Percentiles rank a stretch among this genome's conserved stretches.
These are phyloP conservation scores for Hymenotorrendiella dingleyae DNA, from an alignment of 2,329 filamentous ascomycete genomes.

Conservation along the genomic window DNA sequence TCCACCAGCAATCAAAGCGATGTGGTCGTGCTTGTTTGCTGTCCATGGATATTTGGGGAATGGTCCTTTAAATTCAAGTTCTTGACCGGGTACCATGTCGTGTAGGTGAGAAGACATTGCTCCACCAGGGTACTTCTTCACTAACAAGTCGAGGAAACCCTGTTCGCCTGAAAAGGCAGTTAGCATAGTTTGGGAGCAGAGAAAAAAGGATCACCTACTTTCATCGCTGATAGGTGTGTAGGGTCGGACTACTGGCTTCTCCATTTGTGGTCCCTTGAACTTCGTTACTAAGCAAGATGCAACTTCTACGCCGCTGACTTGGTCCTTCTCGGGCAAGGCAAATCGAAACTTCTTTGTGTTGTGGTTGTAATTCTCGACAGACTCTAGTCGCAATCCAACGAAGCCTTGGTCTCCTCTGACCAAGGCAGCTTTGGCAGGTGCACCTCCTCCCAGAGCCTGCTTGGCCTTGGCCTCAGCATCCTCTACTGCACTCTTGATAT, in stretches of 20 bases:
- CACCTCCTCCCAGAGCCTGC: slow-evolving; percentile 33
- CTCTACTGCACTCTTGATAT: slow-evolving; percentile 49
- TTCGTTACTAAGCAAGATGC: slow-evolving; percentile 89
- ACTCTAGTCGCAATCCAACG: slow-evolving; percentile 71
- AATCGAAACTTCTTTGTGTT: slow-evolving; percentile 95
- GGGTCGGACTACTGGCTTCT: slow-evolving; percentile 83
- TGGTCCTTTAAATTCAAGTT: slow-evolving; percentile 88
- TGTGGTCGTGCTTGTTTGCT: slow-evolving; percentile 88
- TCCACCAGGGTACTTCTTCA: slow-evolving; percentile 88
- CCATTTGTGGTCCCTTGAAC: slow-evolving; percentile 74
- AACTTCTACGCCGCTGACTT: slow-evolving; percentile 74
- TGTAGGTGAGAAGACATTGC: slow-evolving; percentile 90
- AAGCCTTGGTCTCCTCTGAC: slow-evolving; percentile 88
- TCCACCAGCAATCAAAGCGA: slow-evolving; percentile 83
- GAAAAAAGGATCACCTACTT: slow-evolving; percentile 40
- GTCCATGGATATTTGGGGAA: slow-evolving; percentile 90
- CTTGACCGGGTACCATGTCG: slow-evolving; percentile 73
- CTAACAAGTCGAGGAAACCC: slow-evolving; percentile 80
- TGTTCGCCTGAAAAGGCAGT: slow-evolving; percentile 49
- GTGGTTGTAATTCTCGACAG: slow-evolving; percentile 76
- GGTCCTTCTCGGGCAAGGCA: slow-evolving; percentile 74
- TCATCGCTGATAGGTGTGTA: slow-evolving; percentile 93
- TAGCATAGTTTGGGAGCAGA: slow-evolving; percentile 5
- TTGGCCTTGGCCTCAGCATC: slow-evolving; percentile 52
- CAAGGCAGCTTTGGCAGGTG: slow-evolving; percentile 46